phyloP scores from a whole-genome alignment of 495 filamentous ascomycete species.

The Poronia punctata region DNA sequence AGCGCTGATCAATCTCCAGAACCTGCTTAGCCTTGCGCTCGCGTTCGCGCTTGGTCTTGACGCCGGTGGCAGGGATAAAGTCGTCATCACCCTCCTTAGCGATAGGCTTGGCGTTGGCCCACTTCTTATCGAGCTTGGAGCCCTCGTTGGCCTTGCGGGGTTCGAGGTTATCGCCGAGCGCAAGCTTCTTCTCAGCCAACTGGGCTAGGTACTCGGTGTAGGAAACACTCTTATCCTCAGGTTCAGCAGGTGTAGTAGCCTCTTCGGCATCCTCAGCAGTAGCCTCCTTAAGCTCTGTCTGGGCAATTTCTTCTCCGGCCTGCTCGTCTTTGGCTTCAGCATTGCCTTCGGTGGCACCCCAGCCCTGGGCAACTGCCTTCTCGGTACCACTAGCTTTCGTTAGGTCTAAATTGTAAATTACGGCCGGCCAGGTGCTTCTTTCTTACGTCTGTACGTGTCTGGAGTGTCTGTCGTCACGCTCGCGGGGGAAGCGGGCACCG shows the following conservation, averaged over 20 bases:
- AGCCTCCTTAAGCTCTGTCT: slow-evolving; percentile 64
- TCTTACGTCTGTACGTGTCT: slow-evolving; percentile 63
- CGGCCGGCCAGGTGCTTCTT: slow-evolving; percentile 6
- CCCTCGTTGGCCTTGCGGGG: slow-evolving; percentile 89
- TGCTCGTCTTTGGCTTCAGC: slow-evolving; percentile 83
- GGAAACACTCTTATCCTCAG: slow-evolving; percentile 81
- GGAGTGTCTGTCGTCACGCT: slow-evolving; percentile 76
- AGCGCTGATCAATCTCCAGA: slow-evolving; percentile 79
- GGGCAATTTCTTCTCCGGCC: slow-evolving; percentile 77
- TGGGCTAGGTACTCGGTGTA: slow-evolving; percentile 84
- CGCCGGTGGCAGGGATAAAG: slow-evolving; percentile 66
- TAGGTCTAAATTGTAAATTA: slow-evolving; percentile 2
- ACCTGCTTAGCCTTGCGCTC: slow-evolving; percentile 88
- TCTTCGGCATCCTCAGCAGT: slow-evolving; percentile 40
- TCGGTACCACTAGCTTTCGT: slow-evolving; percentile 56
- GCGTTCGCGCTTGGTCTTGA: slow-evolving; percentile 80
- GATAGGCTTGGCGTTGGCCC: slow-evolving; percentile 75
- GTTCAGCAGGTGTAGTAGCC: slow-evolving; percentile 46
- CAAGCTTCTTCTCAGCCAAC: slow-evolving; percentile 71
- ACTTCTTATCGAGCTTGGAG: slow-evolving; percentile 78
- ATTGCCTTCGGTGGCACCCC: slow-evolving; percentile 75
- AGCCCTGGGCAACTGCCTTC: slow-evolving; percentile 87
- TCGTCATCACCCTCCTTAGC: slow-evolving; percentile 63
- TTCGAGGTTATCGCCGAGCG: slow-evolving; percentile 58
- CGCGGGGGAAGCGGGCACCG: slow-evolving; percentile 38